Conservation (phyloP, 768 basidiomycete genomes). For the Rhodosporidiobolus odoratus region DNA sequence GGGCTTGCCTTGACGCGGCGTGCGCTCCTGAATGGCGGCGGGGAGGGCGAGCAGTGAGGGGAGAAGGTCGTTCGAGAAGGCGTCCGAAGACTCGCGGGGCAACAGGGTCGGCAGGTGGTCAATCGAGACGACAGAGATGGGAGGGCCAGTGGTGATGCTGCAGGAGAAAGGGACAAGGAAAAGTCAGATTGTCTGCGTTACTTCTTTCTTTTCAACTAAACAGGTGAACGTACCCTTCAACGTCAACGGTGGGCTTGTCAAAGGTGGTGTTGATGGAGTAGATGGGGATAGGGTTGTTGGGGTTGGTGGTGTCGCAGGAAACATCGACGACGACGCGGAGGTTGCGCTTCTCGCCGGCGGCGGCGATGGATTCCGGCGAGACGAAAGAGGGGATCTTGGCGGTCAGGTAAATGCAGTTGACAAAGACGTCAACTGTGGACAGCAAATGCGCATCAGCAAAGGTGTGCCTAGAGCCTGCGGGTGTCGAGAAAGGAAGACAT, state of each 20-base stretch:
- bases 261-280: constrained; percentile 95
- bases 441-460: background rate
- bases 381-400: constrained; percentile 78
- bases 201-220: too few species aligned
- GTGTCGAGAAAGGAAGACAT: constrained; percentile 13
- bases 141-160: constrained; percentile 58
- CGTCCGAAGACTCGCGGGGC: constrained; percentile 92
- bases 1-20: constrained; percentile 18
- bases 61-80: constrained; percentile 81
- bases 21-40: constrained; percentile 19
- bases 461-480: background rate
- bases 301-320: constrained; percentile 98
- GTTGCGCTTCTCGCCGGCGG: constrained; percentile 62
- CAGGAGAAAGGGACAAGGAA: background rate
- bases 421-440: constrained; percentile 75
- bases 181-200: constrained; percentile 8
- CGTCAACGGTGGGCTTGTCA: constrained; percentile 79
- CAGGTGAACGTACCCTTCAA: constrained; percentile 60
- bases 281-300: constrained; percentile 94
- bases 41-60: constrained; percentile 78
- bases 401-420: constrained; percentile 99
- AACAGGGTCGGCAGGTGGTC: constrained; percentile 94
- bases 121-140: constrained; percentile 82
- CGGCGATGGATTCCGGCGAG: constrained; percentile 62
- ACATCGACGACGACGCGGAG: constrained; percentile 89